These are phyloP conservation scores for Xylaria sp. DNA, from an alignment of 2,329 filamentous ascomycete species.

Conservation along the genomic window DNA sequence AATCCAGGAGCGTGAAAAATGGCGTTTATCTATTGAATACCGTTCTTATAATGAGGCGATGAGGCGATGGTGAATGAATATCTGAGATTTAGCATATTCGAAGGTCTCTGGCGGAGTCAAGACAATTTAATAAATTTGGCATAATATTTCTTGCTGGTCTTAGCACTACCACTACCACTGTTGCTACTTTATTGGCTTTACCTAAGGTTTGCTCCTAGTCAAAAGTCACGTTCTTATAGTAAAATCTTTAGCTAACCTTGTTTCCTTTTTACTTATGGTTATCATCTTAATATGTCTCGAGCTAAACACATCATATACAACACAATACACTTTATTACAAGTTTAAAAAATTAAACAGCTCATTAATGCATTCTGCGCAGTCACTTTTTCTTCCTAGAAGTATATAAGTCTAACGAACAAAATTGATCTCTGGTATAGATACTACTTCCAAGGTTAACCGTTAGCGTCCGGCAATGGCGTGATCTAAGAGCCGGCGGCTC, in stretches of 20 bases:
- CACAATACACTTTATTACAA: too few species aligned
- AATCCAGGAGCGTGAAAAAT: conserved; percentile 22
- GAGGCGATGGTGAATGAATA: background rate
- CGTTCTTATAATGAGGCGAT: background rate
- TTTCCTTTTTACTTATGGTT: too few species aligned
- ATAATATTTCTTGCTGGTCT: background rate
- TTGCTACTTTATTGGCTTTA: background rate
- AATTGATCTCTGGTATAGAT: background rate
- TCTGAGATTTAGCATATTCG: background rate
- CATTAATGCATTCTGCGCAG: background rate
- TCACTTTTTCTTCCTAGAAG: background rate
- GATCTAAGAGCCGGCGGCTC: conserved; percentile 37
- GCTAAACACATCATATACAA: too few species aligned
- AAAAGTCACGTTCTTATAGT: background rate
- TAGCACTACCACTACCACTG: background rate
- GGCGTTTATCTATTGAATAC: background rate
- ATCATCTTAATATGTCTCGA: too few species aligned
- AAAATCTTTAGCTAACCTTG: too few species aligned
- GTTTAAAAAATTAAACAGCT: too few species aligned
- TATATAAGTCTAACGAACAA: background rate
- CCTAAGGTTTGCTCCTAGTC: background rate
- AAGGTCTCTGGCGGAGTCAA: background rate
- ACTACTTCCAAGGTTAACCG: background rate
- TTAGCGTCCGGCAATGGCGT: conserved; percentile 41
- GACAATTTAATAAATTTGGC: background rate